Evolutionary conservation across 2,329 filamentous ascomycete genomes (phyloP), one percentile per base, ranked within the genome.

Genomic region (Clonostachys sp.): DNA sequence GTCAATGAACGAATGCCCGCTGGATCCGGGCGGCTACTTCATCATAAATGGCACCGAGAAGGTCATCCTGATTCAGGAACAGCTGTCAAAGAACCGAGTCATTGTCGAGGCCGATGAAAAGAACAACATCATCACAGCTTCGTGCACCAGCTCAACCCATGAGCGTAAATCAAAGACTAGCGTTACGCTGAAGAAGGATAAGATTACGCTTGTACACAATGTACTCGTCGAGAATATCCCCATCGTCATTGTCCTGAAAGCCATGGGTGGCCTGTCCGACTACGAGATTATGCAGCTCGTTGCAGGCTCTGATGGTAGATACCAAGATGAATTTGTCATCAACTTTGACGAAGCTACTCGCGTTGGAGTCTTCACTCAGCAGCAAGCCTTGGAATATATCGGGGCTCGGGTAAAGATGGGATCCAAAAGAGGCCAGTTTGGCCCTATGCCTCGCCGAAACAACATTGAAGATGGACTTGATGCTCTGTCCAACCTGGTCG

Each of bases 101-200:
- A 96, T 99, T 63, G 92, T 99, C 14, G 95, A 99, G 68, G 86
- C 89, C 47, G 89, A 92, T 58, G 79, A 86, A 45, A 95, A 95
- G 71, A 97, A 96, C 68, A 88, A 88, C 50, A 84, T 95, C 53
- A 92, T 97, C 48, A 89, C 92, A 56, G 94, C 95, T 36, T 97
- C 94, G 2, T 94, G 97, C 33, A 99, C 91, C 8, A 95, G 91
- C 81, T 96, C 94, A 33, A 97, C 95, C 2, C 91, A 96, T 66
- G 94, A 97, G 66, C 83, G 95, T 58, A 96, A 97, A 67, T 96
- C 94, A 12, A 99, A 99, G 73, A 96, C 90, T 47, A 96, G 97
- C 58, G 90, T 99, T 45, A 81, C 92, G 13, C 72, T 95, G 46
- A 97, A 97, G 71, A 97, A 97, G 65, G 92, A 95, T 47, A 82